These are phyloP conservation scores for Fusarium staphyleae DNA, from an alignment of 2,329 filamentous ascomycete genomes.

Conservation along the genomic window DNA sequence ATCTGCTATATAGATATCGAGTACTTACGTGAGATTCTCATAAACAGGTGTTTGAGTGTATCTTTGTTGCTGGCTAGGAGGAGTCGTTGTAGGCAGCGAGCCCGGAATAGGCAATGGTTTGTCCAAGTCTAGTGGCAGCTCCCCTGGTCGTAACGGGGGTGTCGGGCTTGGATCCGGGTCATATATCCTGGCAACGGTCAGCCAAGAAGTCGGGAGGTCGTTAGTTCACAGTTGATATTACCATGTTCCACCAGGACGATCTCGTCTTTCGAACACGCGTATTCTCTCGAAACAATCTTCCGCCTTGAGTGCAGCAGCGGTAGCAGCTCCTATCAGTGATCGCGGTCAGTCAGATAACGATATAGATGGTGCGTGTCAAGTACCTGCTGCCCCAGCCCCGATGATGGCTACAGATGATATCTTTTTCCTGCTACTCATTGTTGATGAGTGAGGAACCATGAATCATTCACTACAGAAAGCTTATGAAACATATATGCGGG, in stretches of 20 bases:
- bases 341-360: neutral
- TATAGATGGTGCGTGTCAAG: neutral
- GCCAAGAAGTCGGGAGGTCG: neutral
- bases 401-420: constrained; percentile 35
- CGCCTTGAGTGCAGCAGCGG: constrained; percentile 55
- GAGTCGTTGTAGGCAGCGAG: constrained; percentile 49
- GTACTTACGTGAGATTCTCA: constrained; percentile 56
- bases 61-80: constrained; percentile 54
- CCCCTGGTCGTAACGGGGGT: constrained; percentile 51
- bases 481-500: too few species aligned
- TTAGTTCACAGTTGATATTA: constrained; percentile 19
- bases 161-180: constrained; percentile 48
- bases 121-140: constrained; percentile 54
- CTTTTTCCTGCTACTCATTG: neutral
- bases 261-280: constrained; percentile 52
- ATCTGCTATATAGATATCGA: neutral
- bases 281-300: constrained; percentile 54
- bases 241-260: constrained; percentile 56
- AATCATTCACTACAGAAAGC: too few species aligned
- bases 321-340: constrained; percentile 50
- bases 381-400: constrained; percentile 37
- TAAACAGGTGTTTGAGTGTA: constrained; percentile 60
- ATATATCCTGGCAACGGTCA: constrained; percentile 55
- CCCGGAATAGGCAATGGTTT: constrained; percentile 53
- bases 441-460: too few species aligned